Evolutionary conservation across 2,329 filamentous ascomycete species (phyloP).

Genomic region (Berkeleyomyces rouxiae): DNA sequence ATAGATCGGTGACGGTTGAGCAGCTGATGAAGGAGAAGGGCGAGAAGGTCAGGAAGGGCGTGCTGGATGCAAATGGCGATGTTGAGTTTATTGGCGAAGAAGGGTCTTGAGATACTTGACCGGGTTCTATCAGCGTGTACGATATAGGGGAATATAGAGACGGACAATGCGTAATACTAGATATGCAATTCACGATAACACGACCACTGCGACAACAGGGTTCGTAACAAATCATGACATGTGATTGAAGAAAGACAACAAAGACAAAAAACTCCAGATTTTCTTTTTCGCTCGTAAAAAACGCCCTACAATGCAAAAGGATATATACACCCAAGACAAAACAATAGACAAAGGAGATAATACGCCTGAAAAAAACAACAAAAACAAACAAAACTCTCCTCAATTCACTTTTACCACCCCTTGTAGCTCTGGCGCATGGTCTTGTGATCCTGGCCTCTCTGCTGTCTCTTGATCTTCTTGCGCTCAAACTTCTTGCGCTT

Average conservation of each 20-base stretch:
- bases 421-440: slow-evolving; percentile 56
- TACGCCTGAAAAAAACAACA: not conserved
- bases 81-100: slow-evolving; percentile 66
- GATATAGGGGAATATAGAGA: not conserved
- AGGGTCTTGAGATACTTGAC: not conserved
- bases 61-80: slow-evolving; percentile 61
- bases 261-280: slow-evolving; percentile 7
- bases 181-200: not conserved
- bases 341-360: slow-evolving; percentile 2
- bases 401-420: slow-evolving; percentile 19
- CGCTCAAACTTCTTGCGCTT: slow-evolving; percentile 74
- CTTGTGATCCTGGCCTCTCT: slow-evolving; percentile 56
- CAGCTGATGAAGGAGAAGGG: slow-evolving; percentile 65
- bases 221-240: too few relatives aligned
- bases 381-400: not conserved
- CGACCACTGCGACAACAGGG: too few relatives aligned
- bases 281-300: slow-evolving; percentile 6
- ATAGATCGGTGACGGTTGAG: slow-evolving; percentile 54
- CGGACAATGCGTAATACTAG: slow-evolving; percentile 9
- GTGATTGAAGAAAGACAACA: not conserved
- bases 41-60: slow-evolving; percentile 53
- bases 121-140: not conserved
- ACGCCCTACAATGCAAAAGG: slow-evolving; percentile 19
- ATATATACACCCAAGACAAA: slow-evolving; percentile 5
- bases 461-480: slow-evolving; percentile 71